phyloP scores from a whole-genome alignment of 2,329 filamentous ascomycete genomes.

The Colletotrichum lini region DNA sequence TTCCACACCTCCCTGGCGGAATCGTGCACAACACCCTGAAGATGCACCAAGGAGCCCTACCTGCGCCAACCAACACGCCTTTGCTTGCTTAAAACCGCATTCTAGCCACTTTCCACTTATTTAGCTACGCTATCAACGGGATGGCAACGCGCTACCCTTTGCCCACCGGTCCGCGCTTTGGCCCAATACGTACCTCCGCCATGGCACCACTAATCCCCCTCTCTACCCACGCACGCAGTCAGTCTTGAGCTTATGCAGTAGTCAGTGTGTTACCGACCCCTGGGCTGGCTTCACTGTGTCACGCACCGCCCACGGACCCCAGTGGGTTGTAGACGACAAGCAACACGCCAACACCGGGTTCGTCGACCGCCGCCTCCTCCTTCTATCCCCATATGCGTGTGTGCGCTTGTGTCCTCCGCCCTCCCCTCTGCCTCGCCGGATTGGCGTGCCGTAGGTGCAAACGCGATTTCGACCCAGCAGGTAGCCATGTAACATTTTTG shows the following conservation, averaged over 20 bases:
- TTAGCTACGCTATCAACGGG: slow-evolving; percentile 35
- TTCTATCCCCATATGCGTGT: neutral
- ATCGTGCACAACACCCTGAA: slow-evolving; percentile 11
- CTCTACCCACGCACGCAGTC: neutral
- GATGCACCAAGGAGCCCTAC: slow-evolving; percentile 24
- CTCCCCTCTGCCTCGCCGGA: slow-evolving; percentile 31
- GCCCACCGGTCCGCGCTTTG: slow-evolving; percentile 25
- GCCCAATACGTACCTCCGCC: neutral
- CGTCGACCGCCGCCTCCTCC: slow-evolving; percentile 3
- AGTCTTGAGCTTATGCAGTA: neutral
- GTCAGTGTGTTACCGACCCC: slow-evolving; percentile 1
- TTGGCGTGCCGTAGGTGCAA: slow-evolving; percentile 34
- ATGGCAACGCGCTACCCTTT: slow-evolving; percentile 33
- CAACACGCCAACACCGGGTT: slow-evolving; percentile 9
- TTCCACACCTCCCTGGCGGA: slow-evolving; percentile 35
- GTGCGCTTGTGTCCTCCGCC: slow-evolving; percentile 7
- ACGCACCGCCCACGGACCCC: slow-evolving; percentile 17
- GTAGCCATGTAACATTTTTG: slow-evolving; percentile 26
- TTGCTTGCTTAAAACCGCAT: neutral
- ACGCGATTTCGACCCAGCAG: slow-evolving; percentile 29
- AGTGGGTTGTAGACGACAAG: slow-evolving; percentile 12
- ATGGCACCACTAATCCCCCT: neutral
- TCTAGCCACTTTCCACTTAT: slow-evolving; percentile 19
- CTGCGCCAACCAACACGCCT: slow-evolving; percentile 21
- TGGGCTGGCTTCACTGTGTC: slow-evolving; percentile 12